phyloP scores from a whole-genome alignment of 1,139 yeast genomes.

The Kodamaea anthophila region DNA sequence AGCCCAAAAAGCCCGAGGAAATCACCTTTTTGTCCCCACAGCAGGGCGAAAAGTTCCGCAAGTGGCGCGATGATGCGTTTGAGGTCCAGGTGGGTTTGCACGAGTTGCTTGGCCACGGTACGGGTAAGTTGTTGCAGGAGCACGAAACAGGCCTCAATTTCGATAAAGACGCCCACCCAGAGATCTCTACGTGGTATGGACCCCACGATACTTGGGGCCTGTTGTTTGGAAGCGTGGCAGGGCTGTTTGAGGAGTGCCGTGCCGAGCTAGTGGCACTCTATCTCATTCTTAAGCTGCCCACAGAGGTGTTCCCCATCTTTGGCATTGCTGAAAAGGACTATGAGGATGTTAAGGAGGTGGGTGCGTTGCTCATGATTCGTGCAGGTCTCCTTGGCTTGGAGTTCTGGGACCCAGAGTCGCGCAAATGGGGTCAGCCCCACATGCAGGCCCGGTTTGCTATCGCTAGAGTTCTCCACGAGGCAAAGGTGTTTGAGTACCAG shows the following conservation, averaged over 20 bases:
- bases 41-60: slow-evolving; percentile 53
- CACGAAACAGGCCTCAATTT: slow-evolving; percentile 66
- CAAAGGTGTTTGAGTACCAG: slow-evolving; percentile 56
- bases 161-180: slow-evolving; percentile 57
- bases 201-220: slow-evolving; percentile 90
- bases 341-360: slow-evolving; percentile 57
- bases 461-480: slow-evolving; percentile 65
- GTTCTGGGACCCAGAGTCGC: slow-evolving; percentile 75
- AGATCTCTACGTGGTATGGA: slow-evolving; percentile 62
- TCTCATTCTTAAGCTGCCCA: slow-evolving; percentile 58
- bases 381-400: slow-evolving; percentile 81
- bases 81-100: slow-evolving; percentile 93
- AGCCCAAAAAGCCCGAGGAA: slow-evolving; percentile 61
- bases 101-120: slow-evolving; percentile 88
- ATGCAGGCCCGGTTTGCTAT: slow-evolving; percentile 90
- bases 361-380: slow-evolving; percentile 76
- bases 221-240: slow-evolving; percentile 72
- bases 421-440: slow-evolving; percentile 94
- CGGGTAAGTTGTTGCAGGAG: slow-evolving; percentile 74
- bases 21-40: slow-evolving; percentile 56
- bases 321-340: slow-evolving; percentile 59
- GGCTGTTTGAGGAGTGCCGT: slow-evolving; percentile 87
- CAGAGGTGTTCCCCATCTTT: slow-evolving; percentile 60
- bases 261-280: slow-evolving; percentile 88
- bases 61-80: slow-evolving; percentile 75